A percentile compares a stretch with the other conserved stretches of the same genome.
These are phyloP conservation scores for Candida oleophila DNA, from an alignment of 805 yeast species.

Conservation along the genomic window DNA sequence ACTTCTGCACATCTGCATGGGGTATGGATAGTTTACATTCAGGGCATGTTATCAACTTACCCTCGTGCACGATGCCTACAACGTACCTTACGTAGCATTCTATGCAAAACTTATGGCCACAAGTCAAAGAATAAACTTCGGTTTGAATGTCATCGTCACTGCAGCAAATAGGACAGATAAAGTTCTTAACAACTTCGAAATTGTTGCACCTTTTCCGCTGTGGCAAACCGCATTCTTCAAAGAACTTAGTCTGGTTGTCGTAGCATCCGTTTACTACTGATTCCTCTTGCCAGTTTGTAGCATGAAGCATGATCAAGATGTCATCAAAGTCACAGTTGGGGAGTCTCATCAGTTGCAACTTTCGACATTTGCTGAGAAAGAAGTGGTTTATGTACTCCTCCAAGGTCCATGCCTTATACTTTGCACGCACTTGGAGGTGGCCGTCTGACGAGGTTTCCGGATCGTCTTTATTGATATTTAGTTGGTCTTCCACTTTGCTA, in stretches of 20 bases:
- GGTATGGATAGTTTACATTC: conserved; percentile 47
- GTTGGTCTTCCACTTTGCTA: background rate
- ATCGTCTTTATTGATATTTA: background rate
- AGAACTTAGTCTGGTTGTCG: conserved; percentile 26
- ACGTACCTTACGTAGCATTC: conserved; percentile 68
- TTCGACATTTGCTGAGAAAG: conserved; percentile 21
- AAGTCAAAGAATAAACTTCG: conserved; percentile 50
- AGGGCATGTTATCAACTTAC: conserved; percentile 60
- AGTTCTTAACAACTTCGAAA: conserved; percentile 17
- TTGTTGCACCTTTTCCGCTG: conserved; percentile 2
- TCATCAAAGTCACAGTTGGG: conserved; percentile 31
- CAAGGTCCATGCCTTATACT: conserved; percentile 28
- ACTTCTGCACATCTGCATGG: conserved; percentile 31
- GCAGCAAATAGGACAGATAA: conserved; percentile 71
- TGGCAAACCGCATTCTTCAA: conserved; percentile 27
- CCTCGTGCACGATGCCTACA: conserved; percentile 39
- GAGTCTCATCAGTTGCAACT: conserved; percentile 21
- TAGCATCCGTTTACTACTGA: conserved; percentile 36
- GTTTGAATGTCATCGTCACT: conserved; percentile 39
- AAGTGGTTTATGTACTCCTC: conserved; percentile 22
- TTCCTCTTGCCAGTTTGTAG: conserved; percentile 39
- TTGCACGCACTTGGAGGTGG: background rate
- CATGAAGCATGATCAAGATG: conserved; percentile 33
- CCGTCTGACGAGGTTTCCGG: background rate
- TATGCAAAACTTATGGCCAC: conserved; percentile 71